Evolutionary conservation across 129 eudicot species (phyloP).

Genomic region (Logfia minima): DNA sequence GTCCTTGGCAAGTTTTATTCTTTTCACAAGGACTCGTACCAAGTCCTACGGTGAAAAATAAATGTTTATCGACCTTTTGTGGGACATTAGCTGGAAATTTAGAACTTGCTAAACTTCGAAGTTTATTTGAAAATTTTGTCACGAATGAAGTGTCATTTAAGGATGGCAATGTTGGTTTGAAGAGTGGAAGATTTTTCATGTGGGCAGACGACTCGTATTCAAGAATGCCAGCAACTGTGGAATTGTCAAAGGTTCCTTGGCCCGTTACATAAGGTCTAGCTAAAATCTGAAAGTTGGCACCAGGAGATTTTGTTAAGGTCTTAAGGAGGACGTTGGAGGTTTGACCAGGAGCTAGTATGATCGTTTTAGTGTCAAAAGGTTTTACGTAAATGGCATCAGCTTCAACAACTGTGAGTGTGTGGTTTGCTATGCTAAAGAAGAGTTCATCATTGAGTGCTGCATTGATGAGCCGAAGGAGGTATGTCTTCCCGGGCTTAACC

Average conservation of each 20-base stretch:
- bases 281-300: neutral
- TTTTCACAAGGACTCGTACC: slow-evolving; percentile 12
- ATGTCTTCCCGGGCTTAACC: neutral
- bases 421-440: neutral
- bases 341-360: neutral
- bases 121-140: neutral
- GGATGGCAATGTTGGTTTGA: neutral
- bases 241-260: neutral
- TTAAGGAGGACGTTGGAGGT: neutral
- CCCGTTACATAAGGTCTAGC: neutral
- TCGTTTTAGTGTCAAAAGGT: neutral
- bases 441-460: slow-evolving; percentile 11
- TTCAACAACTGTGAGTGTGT: neutral
- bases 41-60: slow-evolving; percentile 2
- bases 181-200: slow-evolving; percentile 9
- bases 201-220: neutral
- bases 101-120: neutral
- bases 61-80: neutral
- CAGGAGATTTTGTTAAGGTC: neutral
- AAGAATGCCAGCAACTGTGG: neutral
- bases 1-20: slow-evolving; percentile 8
- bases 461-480: slow-evolving; percentile 32
- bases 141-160: slow-evolving; percentile 1
- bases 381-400: slow-evolving; percentile 1
- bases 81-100: slow-evolving; percentile 1